Conservation (phyloP, 495 filamentous ascomycete genomes). For the Elasticomyces elasticus region DNA sequence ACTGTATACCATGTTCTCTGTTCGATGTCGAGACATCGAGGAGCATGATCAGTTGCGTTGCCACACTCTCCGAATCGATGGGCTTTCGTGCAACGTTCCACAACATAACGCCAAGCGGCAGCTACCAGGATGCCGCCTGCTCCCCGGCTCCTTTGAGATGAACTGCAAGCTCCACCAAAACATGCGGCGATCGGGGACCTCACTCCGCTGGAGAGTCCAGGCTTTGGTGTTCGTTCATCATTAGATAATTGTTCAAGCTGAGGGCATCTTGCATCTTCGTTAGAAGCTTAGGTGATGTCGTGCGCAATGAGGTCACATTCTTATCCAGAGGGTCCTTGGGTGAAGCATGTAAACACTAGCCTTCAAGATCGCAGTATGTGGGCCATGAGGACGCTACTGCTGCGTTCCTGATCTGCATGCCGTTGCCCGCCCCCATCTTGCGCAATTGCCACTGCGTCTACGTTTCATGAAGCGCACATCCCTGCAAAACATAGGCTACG, state of each 20-base stretch:
- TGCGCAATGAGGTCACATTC: too few relatives aligned
- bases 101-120: background rate
- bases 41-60: background rate
- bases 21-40: background rate
- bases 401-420: slow-evolving; percentile 14
- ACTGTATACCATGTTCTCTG: too few relatives aligned
- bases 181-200: slow-evolving; percentile 1
- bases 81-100: slow-evolving; percentile 1
- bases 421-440: slow-evolving; percentile 5
- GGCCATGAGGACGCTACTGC: slow-evolving; percentile 11
- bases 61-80: background rate
- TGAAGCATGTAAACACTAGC: background rate
- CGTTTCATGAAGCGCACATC: slow-evolving; percentile 16
- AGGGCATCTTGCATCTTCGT: too few relatives aligned
- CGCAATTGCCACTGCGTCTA: slow-evolving; percentile 10
- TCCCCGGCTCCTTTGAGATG: background rate
- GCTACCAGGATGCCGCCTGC: background rate
- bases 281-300: too few relatives aligned
- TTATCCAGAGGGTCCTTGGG: background rate
- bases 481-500: background rate
- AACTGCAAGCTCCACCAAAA: slow-evolving; percentile 2
- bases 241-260: too few relatives aligned
- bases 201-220: too few relatives aligned
- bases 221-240: too few relatives aligned
- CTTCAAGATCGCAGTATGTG: background rate